phyloP scores from a whole-genome alignment of 495 filamentous ascomycete species.

The Rusavskia elegans region DNA sequence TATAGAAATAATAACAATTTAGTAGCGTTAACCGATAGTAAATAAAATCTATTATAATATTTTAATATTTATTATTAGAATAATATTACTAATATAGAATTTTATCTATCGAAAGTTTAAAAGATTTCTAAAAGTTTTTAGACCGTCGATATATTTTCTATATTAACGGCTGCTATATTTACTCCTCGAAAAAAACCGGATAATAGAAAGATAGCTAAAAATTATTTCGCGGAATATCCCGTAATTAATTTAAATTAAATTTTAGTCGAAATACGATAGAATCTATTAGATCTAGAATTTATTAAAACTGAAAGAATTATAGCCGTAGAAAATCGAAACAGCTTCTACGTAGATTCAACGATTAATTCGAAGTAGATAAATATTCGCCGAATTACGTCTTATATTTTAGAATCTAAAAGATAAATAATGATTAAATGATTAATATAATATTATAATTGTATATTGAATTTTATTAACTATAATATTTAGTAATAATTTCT shows the following conservation, averaged over 20 bases:
- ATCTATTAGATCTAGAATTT: too few relatives aligned
- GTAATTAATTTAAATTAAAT: not conserved
- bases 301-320: too few relatives aligned
- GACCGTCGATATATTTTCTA: not conserved
- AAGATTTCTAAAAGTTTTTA: not conserved
- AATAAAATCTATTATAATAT: not conserved
- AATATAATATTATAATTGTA: too few relatives aligned
- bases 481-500: too few relatives aligned
- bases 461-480: too few relatives aligned
- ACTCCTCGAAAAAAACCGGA: not conserved
- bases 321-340: too few relatives aligned
- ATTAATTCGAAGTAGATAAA: not conserved
- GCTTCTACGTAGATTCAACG: not conserved
- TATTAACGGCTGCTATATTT: too few relatives aligned
- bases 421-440: too few relatives aligned
- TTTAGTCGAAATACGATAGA: too few relatives aligned
- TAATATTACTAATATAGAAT: too few relatives aligned
- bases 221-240: not conserved
- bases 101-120: too few relatives aligned
- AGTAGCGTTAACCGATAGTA: not conserved
- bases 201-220: not conserved
- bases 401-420: not conserved
- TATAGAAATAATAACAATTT: not conserved
- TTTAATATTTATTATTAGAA: not conserved
- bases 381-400: not conserved